Base-by-base conservation (phyloP, 2,329 filamentous ascomycete genomes). In the Aspergillus persii region DNA sequence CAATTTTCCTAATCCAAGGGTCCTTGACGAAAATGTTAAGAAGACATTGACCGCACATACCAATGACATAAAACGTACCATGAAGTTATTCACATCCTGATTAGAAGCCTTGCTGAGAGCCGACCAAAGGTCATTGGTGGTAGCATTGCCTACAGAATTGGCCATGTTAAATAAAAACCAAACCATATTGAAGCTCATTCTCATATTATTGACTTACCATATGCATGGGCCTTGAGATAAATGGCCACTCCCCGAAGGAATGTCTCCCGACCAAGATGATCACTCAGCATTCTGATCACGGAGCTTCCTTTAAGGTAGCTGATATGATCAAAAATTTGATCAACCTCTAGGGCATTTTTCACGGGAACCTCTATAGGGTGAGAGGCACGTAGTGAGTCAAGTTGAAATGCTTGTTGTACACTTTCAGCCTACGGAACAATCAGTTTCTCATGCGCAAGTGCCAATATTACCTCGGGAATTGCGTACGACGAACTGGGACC, bases 311-410 rank as follows among this genome's bases (percentile, higher is more conserved):
- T 98, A 63, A 96, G 83, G 74, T 98, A 99, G 77, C 91, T 96
- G 77, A 99, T 98, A 74, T 89, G 86, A 74, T 99, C 95, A 71
- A 99, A 99, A 65, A 98, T 96, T 76, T 99, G 95, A 76, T 98
- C 96, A 65, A 98, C 92, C 68, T 98, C 95, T 9, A 98, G 85
- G 31, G 93, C 95, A 74, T 97, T 93, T 68, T 88, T 88, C 31
- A 99, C 95, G 0, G 92, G 91, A 6, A 99, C 95, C 76, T 99
- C 94, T 66, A 99, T 97, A 8, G 95, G 91, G 76, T 99, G 95
- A 53, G 92, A 96, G 47, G 92, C 91, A 50, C 95, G 89, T 66
- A 99, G 86, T 50, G 91, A 88, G 71, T 99, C 95, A 31, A 99
- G 86, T 65, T 88, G 85, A 76, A 97, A 96, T 58, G 94, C 94